These are phyloP conservation scores for Trametes pubescens DNA, from an alignment of 1,284 basidiomycete species.

Conservation along the genomic window DNA sequence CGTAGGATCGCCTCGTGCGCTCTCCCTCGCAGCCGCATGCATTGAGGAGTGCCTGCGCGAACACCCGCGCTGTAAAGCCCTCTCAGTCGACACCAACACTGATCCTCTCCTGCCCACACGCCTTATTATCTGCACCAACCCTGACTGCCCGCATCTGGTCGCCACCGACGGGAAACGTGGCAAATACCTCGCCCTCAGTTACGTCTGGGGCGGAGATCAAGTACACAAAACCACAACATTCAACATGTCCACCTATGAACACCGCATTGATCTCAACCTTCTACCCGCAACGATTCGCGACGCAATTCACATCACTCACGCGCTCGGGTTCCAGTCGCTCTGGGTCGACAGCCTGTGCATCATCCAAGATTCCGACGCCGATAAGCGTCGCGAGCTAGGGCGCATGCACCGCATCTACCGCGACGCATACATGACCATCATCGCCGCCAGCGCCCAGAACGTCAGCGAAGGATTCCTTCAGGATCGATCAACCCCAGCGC, in stretches of 20 bases:
- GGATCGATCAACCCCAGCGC: not conserved
- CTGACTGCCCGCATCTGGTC: not conserved
- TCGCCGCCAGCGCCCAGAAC: not conserved
- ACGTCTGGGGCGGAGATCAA: slow-evolving; percentile 25
- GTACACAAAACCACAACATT: slow-evolving; percentile 6
- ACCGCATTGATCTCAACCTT: not conserved
- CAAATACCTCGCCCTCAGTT: slow-evolving; percentile 23
- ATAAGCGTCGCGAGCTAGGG: slow-evolving; percentile 10
- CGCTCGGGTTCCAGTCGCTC: slow-evolving; percentile 6
- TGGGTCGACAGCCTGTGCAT: slow-evolving; percentile 17
- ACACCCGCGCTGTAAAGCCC: not conserved
- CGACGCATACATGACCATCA: slow-evolving; percentile 11
- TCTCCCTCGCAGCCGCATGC: not conserved
- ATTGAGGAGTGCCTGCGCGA: slow-evolving; percentile 1
- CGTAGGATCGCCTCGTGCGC: not conserved
- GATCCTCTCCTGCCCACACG: slow-evolving; percentile 11
- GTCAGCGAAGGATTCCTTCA: slow-evolving; percentile 7
- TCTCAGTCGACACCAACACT: too few species aligned
- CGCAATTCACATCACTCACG: slow-evolving; percentile 6
- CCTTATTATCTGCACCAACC: slow-evolving; percentile 16
- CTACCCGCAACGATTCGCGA: slow-evolving; percentile 15
- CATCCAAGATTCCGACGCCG: slow-evolving; percentile 13
- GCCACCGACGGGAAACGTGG: not conserved
- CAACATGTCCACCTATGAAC: not conserved
- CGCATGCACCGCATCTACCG: slow-evolving; percentile 14